Percentiles rank a stretch among this genome's conserved stretches.
phyloP scores from a whole-genome alignment of 129 eudicot genomes.

The Scalesia atractyloides region DNA sequence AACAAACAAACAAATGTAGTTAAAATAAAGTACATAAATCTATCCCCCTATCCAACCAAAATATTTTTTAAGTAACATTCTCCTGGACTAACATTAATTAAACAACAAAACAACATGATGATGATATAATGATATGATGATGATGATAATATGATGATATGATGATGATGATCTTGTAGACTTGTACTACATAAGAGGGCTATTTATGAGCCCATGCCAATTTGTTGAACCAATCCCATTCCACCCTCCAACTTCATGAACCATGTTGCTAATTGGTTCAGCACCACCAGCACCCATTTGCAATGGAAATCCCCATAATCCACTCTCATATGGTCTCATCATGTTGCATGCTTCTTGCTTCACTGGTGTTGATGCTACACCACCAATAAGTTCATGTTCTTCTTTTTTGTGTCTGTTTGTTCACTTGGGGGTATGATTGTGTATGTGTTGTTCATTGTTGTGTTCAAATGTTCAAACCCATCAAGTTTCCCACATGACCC shows the following conservation, averaged over 20 bases:
- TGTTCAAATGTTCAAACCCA: constrained; percentile 38
- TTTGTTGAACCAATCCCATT: constrained; percentile 55
- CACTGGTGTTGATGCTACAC: constrained; percentile 48
- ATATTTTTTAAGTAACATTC: constrained; percentile 32
- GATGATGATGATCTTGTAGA: constrained; percentile 1
- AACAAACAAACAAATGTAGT: constrained; percentile 38
- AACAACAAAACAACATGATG: constrained; percentile 6
- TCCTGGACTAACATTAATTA: constrained; percentile 34
- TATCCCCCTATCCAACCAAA: constrained; percentile 32
- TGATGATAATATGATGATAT: neutral
- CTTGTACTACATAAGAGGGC: constrained; percentile 60
- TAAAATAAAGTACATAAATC: constrained; percentile 38
- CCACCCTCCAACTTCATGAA: constrained; percentile 59
- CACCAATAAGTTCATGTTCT: constrained; percentile 11
- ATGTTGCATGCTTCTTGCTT: constrained; percentile 55
- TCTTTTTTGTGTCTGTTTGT: no score
- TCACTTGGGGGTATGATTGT: no score
- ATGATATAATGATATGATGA: neutral
- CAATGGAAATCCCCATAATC: constrained; percentile 68
- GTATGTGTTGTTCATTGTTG: no score
- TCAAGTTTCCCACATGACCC: constrained; percentile 42
- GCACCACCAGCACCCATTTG: constrained; percentile 58
- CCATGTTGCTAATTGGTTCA: constrained; percentile 41
- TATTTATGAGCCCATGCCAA: constrained; percentile 76
- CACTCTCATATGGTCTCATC: constrained; percentile 21